Evolutionary conservation across 2,329 filamentous ascomycete species (phyloP).

Genomic region (Diaporthe helianthi): DNA sequence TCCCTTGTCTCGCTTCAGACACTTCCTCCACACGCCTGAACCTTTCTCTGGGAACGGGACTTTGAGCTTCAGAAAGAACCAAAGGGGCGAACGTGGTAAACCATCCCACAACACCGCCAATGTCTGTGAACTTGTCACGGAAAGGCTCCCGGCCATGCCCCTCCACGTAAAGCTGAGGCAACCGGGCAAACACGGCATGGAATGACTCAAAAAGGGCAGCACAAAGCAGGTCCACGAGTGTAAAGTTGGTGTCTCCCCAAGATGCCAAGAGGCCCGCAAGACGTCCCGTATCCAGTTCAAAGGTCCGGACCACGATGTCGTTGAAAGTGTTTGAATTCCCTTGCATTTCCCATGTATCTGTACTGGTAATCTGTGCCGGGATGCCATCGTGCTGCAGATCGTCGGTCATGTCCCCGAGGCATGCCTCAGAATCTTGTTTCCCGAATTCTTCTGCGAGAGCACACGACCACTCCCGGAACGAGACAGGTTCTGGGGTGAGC

Average conservation of each 20-base stretch:
- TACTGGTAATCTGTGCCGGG: neutral
- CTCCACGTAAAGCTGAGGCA: neutral
- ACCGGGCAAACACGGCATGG: neutral
- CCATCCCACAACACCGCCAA: neutral
- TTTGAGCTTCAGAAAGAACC: neutral
- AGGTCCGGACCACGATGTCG: neutral
- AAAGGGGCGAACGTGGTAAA: neutral
- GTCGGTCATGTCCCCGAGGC: neutral
- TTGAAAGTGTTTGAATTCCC: neutral
- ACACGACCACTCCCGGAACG: neutral
- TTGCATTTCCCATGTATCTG: neutral
- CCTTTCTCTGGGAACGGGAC: neutral
- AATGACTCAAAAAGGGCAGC: neutral
- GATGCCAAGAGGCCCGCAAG: neutral
- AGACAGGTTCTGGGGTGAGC: neutral
- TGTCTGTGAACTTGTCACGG: neutral
- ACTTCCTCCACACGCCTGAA: neutral
- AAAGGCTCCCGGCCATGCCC: neutral
- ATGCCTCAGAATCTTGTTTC: neutral
- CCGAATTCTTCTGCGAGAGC: neutral
- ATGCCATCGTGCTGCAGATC: neutral
- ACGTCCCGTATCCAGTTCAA: neutral
- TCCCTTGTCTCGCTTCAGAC: neutral
- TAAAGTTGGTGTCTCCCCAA: neutral
- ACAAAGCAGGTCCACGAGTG: neutral